These are phyloP conservation scores for Spiromastix sp. DNA, from an alignment of 2,329 filamentous ascomycete species.

Conservation along the genomic window DNA sequence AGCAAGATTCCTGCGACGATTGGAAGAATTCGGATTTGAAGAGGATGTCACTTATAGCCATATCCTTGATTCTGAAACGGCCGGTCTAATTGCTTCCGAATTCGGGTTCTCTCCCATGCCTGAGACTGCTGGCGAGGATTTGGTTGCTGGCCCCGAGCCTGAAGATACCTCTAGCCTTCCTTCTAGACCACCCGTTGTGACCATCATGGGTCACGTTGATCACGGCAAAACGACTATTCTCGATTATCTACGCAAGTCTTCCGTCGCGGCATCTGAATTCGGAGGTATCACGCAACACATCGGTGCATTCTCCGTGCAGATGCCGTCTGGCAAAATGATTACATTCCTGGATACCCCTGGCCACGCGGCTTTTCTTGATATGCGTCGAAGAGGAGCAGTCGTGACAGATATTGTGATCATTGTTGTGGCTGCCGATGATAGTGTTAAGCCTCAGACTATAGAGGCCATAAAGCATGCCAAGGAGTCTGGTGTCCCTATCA, in stretches of 20 bases:
- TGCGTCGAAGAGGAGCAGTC: constrained; percentile 90
- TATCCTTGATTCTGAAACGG: constrained; percentile 82
- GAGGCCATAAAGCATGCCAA: constrained; percentile 93
- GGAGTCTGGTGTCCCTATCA: constrained; percentile 79
- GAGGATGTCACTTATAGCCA: constrained; percentile 71
- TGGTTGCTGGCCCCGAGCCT: constrained; percentile 57
- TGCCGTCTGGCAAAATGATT: constrained; percentile 78
- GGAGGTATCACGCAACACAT: constrained; percentile 98
- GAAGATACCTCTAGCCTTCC: constrained; percentile 61
- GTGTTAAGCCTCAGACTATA: constrained; percentile 92
- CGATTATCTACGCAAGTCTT: constrained; percentile 87
- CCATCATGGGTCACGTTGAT: constrained; percentile 98
- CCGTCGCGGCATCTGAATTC: constrained; percentile 81
- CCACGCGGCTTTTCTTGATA: constrained; percentile 88
- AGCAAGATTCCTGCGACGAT: constrained; percentile 60
- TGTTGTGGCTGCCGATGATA: constrained; percentile 93
- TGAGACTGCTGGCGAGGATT: constrained; percentile 55
- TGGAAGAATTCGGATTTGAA: constrained; percentile 83
- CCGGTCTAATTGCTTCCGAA: constrained; percentile 79
- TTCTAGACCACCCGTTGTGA: constrained; percentile 78
- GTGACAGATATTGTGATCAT: constrained; percentile 95
- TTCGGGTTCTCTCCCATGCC: constrained; percentile 84
- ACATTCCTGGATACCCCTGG: constrained; percentile 96
- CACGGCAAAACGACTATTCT: constrained; percentile 96
- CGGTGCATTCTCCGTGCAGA: constrained; percentile 84